Conservation (phyloP, 768 basidiomycete genomes). For the Lactifluus subvellereus region DNA sequence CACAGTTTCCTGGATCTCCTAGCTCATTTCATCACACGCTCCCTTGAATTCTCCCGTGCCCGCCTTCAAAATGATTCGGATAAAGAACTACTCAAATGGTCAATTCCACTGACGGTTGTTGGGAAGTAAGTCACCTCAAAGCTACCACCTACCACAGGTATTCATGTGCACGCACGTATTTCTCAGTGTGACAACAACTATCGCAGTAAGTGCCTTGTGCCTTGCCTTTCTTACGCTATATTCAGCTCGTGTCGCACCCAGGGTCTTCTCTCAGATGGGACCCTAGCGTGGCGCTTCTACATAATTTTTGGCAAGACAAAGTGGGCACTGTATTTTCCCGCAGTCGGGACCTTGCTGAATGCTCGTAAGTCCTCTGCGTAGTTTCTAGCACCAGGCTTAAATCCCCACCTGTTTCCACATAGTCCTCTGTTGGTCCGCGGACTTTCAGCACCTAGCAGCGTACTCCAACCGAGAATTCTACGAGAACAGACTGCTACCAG, state of each 20-base stretch:
- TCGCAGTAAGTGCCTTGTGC: neutral
- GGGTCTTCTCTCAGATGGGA: slow-evolving; percentile 26
- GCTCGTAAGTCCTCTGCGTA: slow-evolving; percentile 18
- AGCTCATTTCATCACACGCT: slow-evolving; percentile 25
- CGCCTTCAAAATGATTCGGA: slow-evolving; percentile 16
- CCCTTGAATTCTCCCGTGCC: slow-evolving; percentile 24
- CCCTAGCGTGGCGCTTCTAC: slow-evolving; percentile 28
- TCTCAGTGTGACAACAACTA: slow-evolving; percentile 13
- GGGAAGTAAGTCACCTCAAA: slow-evolving; percentile 8
- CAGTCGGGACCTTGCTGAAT: slow-evolving; percentile 18
- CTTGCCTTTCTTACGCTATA: neutral
- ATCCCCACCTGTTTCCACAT: neutral
- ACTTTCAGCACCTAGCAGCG: slow-evolving; percentile 21
- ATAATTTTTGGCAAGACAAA: slow-evolving; percentile 21
- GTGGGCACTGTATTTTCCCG: slow-evolving; percentile 27
- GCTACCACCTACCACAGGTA: neutral
- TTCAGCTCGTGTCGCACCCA: slow-evolving; percentile 1
- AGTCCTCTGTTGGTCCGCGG: slow-evolving; percentile 27
- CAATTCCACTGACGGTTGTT: slow-evolving; percentile 19
- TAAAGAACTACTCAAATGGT: slow-evolving; percentile 23
- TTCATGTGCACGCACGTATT: neutral
- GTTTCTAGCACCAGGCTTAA: neutral
- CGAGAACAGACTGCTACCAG: slow-evolving; percentile 16
- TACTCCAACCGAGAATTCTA: slow-evolving; percentile 21
- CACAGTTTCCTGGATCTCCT: slow-evolving; percentile 25